These are phyloP conservation scores for Chrysosporium queenslandicum DNA, from an alignment of 2,329 filamentous ascomycete genomes.

Conservation along the genomic window DNA sequence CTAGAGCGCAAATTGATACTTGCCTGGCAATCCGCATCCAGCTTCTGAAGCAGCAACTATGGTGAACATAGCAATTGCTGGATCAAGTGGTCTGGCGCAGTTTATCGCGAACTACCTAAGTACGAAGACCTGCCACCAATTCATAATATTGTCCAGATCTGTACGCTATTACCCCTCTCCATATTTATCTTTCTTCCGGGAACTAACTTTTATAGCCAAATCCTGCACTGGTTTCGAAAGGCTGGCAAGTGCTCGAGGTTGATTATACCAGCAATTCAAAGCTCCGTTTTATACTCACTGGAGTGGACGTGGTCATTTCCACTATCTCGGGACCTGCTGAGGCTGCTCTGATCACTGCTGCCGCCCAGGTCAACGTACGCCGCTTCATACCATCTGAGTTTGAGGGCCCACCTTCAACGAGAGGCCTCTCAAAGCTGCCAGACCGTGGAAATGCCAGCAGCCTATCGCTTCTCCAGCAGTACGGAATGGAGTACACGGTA, in stretches of 20 bases:
- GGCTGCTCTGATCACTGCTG: slow-evolving; percentile 62
- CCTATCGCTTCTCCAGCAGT: slow-evolving; percentile 42
- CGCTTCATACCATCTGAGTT: slow-evolving; percentile 69
- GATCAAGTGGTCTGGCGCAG: slow-evolving; percentile 50
- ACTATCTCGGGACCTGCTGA: slow-evolving; percentile 59
- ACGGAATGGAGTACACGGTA: slow-evolving; percentile 55
- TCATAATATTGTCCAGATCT: slow-evolving; percentile 59
- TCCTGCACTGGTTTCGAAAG: slow-evolving; percentile 29
- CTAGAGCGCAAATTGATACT: no score
- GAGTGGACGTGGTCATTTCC: slow-evolving; percentile 65
- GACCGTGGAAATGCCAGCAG: slow-evolving; percentile 53
- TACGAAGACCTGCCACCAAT: slow-evolving; percentile 52
- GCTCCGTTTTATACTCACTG: slow-evolving; percentile 57
- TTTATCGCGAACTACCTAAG: slow-evolving; percentile 51
- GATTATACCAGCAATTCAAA: slow-evolving; percentile 52
- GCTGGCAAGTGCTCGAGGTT: slow-evolving; percentile 58
- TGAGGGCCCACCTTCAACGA: slow-evolving; percentile 51
- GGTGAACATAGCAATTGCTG: slow-evolving; percentile 55
- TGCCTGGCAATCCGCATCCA: neutral
- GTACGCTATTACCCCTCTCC: slow-evolving; percentile 35
- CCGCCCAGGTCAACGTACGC: slow-evolving; percentile 53
- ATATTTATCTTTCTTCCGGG: slow-evolving; percentile 11
- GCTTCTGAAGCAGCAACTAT: slow-evolving; percentile 24
- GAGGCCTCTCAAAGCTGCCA: slow-evolving; percentile 49
- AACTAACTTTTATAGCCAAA: slow-evolving; percentile 24